Evolutionary conservation across 257 asterid genomes (phyloP), one percentile per base, ranked within the genome.

Genomic region (Capsicum chinense): DNA sequence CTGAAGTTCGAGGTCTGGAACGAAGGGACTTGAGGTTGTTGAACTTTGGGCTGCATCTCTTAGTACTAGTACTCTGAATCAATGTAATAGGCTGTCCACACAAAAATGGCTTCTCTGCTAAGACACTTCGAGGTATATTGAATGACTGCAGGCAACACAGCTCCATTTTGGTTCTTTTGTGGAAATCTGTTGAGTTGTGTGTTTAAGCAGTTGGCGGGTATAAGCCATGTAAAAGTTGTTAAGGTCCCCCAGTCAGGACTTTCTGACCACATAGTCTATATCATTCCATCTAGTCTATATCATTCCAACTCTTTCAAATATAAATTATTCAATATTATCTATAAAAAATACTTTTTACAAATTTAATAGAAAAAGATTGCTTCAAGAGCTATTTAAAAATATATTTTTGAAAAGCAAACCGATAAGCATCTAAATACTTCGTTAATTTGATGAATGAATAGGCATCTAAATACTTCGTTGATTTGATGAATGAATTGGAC

Each of bases 1-100:
- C 98, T 89, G 95, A 87, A 59, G 87, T 66, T 44, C 84, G 93
- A 90, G 94, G 88, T 78, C 90, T 84, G 44, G 50, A 89, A 89
- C 90, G 84, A 87, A 87, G 80, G 81, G 86, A 60, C 42, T 87
- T 88, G 70, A 89, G 82, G 82, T 85, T 86, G 68, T 89, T 84
- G 84, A 84, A 71, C 83, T 56, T 59, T 19, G 84, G 87, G 87
- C 44, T 39, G 44, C 81, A 78, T 86, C 86, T 89, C 79, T 71
- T 91, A 13, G 33, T 42, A 66, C n/a, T 68, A 52, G 85, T 39
- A 39, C 44, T 74, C 68, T 13, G 89, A 52, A 86, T 85, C 86
- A 87, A 83, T 44, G 64, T 39, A 79, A 71, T 58, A 54, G 88
- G 60, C 69, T 85, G 90, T 9, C 93, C 94, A 80, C 83, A 62